A percentile compares a stretch with the other conserved stretches of the same genome.
phyloP scores from a whole-genome alignment of 106 monocot species.

The Platanthera zijinensis region DNA sequence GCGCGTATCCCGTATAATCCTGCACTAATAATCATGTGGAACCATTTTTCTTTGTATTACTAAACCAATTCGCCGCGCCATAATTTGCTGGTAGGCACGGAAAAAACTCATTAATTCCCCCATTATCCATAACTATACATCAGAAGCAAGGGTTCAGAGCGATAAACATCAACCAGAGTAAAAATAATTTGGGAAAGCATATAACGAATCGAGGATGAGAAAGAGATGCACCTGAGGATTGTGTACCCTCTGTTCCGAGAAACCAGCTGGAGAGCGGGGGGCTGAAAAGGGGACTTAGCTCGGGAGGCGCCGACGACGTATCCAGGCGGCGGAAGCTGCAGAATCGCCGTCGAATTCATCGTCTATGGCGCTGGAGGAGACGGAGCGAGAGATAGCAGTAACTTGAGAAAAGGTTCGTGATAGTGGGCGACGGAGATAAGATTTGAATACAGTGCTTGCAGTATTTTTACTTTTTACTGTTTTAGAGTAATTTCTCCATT shows the following conservation, averaged over 20 bases:
- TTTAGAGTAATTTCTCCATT: too few relatives aligned
- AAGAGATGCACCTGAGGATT: background rate
- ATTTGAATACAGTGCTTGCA: too few relatives aligned
- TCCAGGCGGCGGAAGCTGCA: background rate
- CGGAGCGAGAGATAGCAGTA: background rate
- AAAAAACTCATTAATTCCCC: background rate
- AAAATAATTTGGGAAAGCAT: background rate
- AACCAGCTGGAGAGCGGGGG: background rate
- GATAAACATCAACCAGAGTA: background rate
- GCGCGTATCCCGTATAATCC: background rate
- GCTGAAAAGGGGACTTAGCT: background rate
- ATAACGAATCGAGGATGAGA: too few relatives aligned
- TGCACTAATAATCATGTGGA: background rate
- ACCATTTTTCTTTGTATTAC: background rate
- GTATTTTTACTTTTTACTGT: too few relatives aligned
- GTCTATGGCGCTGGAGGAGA: background rate
- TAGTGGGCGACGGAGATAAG: background rate
- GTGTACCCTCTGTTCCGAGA: background rate
- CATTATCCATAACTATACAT: background rate
- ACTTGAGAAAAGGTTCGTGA: background rate
- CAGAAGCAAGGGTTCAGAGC: background rate
- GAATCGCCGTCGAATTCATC: constrained; percentile 4
- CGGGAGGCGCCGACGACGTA: background rate
- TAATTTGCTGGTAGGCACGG: background rate
- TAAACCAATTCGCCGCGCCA: background rate